Conservation (phyloP, 441 rosid species). For the Corymbia citriodora region DNA sequence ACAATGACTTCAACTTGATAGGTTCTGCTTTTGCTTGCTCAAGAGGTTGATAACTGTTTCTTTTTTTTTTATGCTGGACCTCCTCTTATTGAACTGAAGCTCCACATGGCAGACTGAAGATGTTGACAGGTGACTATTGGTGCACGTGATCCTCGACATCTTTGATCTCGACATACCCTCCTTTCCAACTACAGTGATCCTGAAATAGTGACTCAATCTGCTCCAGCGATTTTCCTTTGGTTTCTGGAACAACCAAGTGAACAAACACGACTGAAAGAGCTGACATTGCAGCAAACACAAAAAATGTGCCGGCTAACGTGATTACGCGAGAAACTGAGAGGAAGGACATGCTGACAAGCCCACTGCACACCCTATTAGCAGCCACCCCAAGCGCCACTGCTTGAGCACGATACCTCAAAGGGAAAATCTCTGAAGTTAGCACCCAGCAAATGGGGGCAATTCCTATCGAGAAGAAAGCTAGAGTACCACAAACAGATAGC, state of each 20-base stretch:
- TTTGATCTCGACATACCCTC: background rate
- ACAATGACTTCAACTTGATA: background rate
- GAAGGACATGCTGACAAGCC: background rate
- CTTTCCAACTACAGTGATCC: background rate
- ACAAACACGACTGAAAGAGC: background rate
- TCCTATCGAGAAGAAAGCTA: conserved; percentile 1
- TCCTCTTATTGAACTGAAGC: background rate
- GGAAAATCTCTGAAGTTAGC: background rate
- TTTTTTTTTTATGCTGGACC: background rate
- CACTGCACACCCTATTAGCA: background rate
- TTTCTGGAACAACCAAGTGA: background rate
- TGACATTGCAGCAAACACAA: background rate
- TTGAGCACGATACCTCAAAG: background rate
- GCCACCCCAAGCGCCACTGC: background rate
- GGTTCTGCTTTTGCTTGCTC: background rate
- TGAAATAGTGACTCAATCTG: background rate
- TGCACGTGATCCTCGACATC: background rate
- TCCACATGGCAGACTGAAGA: background rate
- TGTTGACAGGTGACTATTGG: background rate
- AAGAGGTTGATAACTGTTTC: background rate
- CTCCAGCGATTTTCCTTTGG: background rate
- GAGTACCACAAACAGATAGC: background rate
- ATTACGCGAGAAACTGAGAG: background rate
- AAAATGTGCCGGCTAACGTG: background rate
- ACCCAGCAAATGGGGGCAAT: background rate